phyloP scores from a whole-genome alignment of 306 rosid species.

The Ceratonia siliqua region DNA sequence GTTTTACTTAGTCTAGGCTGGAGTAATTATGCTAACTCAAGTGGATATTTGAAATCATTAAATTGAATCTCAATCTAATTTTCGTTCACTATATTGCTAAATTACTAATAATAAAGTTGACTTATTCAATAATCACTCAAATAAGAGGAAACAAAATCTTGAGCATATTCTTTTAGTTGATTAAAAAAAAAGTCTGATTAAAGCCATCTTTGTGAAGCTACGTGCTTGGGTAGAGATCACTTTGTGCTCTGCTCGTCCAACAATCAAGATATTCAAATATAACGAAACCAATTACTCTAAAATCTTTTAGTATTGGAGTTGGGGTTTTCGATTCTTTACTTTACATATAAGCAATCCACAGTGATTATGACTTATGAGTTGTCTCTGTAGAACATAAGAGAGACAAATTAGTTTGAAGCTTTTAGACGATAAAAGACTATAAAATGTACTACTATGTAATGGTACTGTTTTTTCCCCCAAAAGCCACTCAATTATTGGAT shows the following conservation, averaged over 20 bases:
- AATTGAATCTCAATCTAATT: background rate
- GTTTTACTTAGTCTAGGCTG: background rate
- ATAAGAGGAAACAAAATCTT: no score
- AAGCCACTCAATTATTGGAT: conserved; percentile 1
- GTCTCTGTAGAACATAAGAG: background rate
- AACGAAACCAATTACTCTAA: no score
- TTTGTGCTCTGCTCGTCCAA: no score
- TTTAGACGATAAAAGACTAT: background rate
- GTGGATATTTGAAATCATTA: background rate
- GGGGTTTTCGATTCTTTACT: background rate
- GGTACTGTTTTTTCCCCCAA: background rate
- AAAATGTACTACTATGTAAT: background rate
- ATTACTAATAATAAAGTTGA: no score
- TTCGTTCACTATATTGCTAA: background rate
- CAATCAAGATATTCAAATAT: no score
- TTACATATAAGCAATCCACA: background rate
- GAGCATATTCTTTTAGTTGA: no score
- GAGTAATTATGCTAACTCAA: background rate
- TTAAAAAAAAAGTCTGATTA: no score
- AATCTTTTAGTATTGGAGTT: no score
- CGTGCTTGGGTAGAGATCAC: no score
- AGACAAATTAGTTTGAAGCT: background rate
- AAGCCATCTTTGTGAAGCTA: no score
- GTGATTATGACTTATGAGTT: background rate
- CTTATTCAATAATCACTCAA: no score